Evolutionary conservation across 768 basidiomycete species (phyloP), one percentile per base, ranked within the genome.

Genomic region (Flagelloscypha sp.): DNA sequence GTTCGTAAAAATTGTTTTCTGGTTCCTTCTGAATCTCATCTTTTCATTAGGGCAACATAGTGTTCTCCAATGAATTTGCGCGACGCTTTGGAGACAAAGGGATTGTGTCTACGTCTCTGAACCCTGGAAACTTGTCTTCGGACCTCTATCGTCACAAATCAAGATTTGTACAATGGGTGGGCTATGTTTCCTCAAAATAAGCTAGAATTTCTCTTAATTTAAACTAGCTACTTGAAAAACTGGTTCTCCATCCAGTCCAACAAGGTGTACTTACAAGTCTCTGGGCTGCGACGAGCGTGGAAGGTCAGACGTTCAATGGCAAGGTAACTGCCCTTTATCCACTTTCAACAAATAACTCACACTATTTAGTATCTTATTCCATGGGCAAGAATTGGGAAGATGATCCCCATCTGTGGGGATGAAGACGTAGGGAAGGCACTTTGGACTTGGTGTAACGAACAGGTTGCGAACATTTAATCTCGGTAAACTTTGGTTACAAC

Each of bases 391-490:
- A 16, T 61, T 1, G 70, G 66, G 1, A 27, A 16, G 1, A 40
- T 54, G 0, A 46, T 43, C 12, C 40, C 49, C 9, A 53, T 54
- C 3, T 53, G 58, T 1, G 48, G 54, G 31, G 64, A 71, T 43
- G 50, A 55, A 18, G 41, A 54, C 24, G 37, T 57, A 6, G 58
- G 58, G 1, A 50, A 44, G 30, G 52, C 60, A n/a, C 46, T 73
- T 1, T 72, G 70, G 70, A 48, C 50, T 4, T 72, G 62, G 56
- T 41, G 68, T 35, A 68, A 73, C 27, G 66, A 70, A 27, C 65
- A 70, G 35, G 55, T 68, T n/a, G n/a, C n/a, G n/a, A n/a, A n/a
- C n/a, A n/a, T n/a, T n/a, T n/a, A n/a, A n/a, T n/a, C n/a, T n/a
- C n/a, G n/a, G n/a, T n/a, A n/a, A n/a, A n/a, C n/a, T n/a, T n/a